Evolutionary conservation across 2,329 filamentous ascomycete genomes (phyloP).

Genomic region (Colletotrichum acutatum): DNA sequence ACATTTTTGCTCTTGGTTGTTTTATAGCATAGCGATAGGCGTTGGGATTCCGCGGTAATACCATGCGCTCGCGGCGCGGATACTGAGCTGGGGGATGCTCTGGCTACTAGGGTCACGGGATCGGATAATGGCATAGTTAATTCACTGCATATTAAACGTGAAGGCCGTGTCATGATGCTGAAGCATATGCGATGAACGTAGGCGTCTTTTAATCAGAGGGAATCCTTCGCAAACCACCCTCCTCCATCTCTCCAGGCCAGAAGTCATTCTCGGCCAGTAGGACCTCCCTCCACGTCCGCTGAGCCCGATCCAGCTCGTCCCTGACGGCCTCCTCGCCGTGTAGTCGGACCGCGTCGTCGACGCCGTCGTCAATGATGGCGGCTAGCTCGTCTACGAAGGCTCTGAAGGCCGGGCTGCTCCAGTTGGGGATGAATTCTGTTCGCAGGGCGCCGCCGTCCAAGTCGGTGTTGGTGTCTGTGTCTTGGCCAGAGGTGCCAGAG

Average conservation of each 20-base stretch:
- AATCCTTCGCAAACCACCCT: neutral
- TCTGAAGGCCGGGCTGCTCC: constrained; percentile 71
- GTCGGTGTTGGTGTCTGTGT: constrained; percentile 49
- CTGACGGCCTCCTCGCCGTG: constrained; percentile 44
- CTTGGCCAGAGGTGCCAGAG: constrained; percentile 15
- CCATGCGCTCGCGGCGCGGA: constrained; percentile 4
- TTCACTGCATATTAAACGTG: neutral
- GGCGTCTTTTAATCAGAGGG: neutral
- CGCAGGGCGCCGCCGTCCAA: constrained; percentile 73
- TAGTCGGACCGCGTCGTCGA: constrained; percentile 49
- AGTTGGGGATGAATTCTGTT: constrained; percentile 74
- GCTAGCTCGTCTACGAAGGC: constrained; percentile 67
- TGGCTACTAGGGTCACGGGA: neutral
- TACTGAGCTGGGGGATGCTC: neutral
- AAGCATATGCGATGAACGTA: neutral
- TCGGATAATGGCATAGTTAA: neutral
- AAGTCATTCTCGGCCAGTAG: constrained; percentile 68
- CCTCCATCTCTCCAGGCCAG: constrained; percentile 56
- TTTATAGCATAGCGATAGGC: constrained; percentile 29
- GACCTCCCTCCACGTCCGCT: constrained; percentile 60
- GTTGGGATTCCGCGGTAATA: constrained; percentile 30
- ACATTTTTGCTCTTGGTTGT: neutral
- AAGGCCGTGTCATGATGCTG: neutral
- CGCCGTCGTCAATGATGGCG: constrained; percentile 65
- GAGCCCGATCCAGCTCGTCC: constrained; percentile 49